Evolutionary conservation across 495 filamentous ascomycete genomes (phyloP).

Genomic region (Penicillium tannophilum): DNA sequence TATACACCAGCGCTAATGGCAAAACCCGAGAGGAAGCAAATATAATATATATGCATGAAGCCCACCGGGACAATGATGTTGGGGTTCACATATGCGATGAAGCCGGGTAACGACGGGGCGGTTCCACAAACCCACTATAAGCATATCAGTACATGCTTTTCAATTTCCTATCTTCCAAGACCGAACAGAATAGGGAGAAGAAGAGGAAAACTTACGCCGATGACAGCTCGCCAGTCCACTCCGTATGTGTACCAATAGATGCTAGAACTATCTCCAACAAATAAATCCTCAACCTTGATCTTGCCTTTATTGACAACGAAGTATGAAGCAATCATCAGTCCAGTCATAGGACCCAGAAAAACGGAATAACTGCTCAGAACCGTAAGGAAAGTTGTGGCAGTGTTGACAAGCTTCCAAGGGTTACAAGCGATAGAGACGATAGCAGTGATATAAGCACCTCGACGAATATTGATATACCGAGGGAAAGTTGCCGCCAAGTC

Average conservation of each 20-base stretch:
- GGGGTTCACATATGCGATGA: slow-evolving; percentile 25
- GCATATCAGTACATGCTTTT: neutral
- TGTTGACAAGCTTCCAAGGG: slow-evolving; percentile 55
- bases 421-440: slow-evolving; percentile 49
- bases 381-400: slow-evolving; percentile 48
- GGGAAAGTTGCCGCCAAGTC: slow-evolving; percentile 50
- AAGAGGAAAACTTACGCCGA: slow-evolving; percentile 26
- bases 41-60: slow-evolving; percentile 28
- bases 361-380: slow-evolving; percentile 52
- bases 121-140: slow-evolving; percentile 29
- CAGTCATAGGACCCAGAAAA: slow-evolving; percentile 50
- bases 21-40: slow-evolving; percentile 28
- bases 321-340: slow-evolving; percentile 44
- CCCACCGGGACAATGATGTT: slow-evolving; percentile 24
- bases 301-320: slow-evolving; percentile 39
- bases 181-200: neutral
- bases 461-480: slow-evolving; percentile 52
- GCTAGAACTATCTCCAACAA: slow-evolving; percentile 26
- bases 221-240: slow-evolving; percentile 45
- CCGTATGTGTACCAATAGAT: slow-evolving; percentile 46
- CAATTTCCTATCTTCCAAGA: neutral
- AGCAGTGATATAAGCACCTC: slow-evolving; percentile 45
- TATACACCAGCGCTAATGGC: slow-evolving; percentile 25
- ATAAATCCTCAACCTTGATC: slow-evolving; percentile 45
- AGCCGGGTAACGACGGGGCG: slow-evolving; percentile 29